Evolutionary conservation across 352 stramenopile genomes (phyloP).

Genomic region (Lagenidium giganteum): DNA sequence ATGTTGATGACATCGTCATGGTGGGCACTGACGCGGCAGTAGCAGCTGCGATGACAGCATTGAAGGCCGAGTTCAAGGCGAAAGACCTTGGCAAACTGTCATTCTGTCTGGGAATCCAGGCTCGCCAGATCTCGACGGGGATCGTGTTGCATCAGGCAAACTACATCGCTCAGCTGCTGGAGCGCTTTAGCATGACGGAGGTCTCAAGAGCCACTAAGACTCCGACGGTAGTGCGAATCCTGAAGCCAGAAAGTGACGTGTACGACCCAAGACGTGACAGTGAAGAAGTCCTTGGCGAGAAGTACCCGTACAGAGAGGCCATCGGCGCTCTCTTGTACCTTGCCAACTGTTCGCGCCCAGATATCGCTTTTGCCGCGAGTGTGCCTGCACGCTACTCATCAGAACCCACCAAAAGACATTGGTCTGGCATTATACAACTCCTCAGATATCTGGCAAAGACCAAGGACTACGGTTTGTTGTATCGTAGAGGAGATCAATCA

Average conservation of each 20-base stretch:
- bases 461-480: constrained; percentile 6
- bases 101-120: constrained; percentile 13
- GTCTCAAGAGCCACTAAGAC: constrained; percentile 8
- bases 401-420: constrained; percentile 15
- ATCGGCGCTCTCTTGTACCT: constrained; percentile 10
- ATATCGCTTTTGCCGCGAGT: constrained; percentile 14
- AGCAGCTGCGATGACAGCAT: too few species aligned
- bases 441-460: constrained; percentile 14
- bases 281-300: constrained; percentile 9
- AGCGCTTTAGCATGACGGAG: constrained; percentile 13
- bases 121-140: constrained; percentile 11
- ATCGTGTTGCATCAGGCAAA: constrained; percentile 14
- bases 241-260: constrained; percentile 13
- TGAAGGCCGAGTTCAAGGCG: constrained; percentile 15
- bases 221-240: constrained; percentile 14
- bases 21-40: too few species aligned
- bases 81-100: constrained; percentile 14
- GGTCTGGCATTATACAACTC: constrained; percentile 8
- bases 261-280: constrained; percentile 11
- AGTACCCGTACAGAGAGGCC: constrained; percentile 15
- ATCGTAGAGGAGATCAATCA: constrained; percentile 1
- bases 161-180: constrained; percentile 10
- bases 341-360: constrained; percentile 12
- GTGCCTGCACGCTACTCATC: constrained; percentile 14
- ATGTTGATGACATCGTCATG: too few species aligned